Percentiles rank a stretch among this genome's conserved stretches.
phyloP scores from a whole-genome alignment of 768 basidiomycete genomes.

The Phaffia tasmanica region DNA sequence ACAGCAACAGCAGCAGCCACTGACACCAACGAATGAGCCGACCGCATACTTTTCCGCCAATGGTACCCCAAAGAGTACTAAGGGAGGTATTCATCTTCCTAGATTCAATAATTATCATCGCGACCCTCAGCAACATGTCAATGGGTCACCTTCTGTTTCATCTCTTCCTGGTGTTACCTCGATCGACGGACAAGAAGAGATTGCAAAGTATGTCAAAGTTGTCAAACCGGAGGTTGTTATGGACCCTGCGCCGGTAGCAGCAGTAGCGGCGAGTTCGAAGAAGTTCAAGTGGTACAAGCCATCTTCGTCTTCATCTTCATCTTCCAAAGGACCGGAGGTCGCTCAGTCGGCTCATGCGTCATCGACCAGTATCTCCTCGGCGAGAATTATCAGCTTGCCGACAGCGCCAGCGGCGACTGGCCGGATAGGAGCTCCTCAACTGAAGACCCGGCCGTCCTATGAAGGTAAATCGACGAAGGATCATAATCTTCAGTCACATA shows the following conservation, averaged over 20 bases:
- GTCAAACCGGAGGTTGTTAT: constrained; percentile 31
- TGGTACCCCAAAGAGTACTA: constrained; percentile 10
- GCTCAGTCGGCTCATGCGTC: not conserved
- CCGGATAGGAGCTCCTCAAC: too few relatives aligned
- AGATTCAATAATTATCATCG: too few relatives aligned
- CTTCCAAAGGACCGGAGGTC: constrained; percentile 32
- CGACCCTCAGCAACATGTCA: constrained; percentile 30
- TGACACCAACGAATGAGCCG: not conserved
- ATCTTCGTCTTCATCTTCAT: constrained; percentile 7
- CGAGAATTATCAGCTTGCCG: not conserved
- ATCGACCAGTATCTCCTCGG: not conserved
- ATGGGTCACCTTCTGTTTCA: constrained; percentile 33
- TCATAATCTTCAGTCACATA: constrained; percentile 82
- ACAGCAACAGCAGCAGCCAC: constrained; percentile 7
- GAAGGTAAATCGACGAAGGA: constrained; percentile 37
- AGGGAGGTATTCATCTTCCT: not conserved
- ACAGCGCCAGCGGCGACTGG: constrained; percentile 30
- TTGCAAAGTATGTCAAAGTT: constrained; percentile 37
- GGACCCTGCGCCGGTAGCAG: constrained; percentile 17
- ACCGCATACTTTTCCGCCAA: not conserved
- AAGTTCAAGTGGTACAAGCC: constrained; percentile 43
- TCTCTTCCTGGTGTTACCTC: constrained; percentile 32
- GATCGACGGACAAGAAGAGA: constrained; percentile 35
- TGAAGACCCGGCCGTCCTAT: too few relatives aligned
- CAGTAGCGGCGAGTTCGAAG: constrained; percentile 34